A percentile compares a stretch with the other conserved stretches of the same genome.
phyloP scores from a whole-genome alignment of 306 rosid genomes.

The Trifolium fragiferum region DNA sequence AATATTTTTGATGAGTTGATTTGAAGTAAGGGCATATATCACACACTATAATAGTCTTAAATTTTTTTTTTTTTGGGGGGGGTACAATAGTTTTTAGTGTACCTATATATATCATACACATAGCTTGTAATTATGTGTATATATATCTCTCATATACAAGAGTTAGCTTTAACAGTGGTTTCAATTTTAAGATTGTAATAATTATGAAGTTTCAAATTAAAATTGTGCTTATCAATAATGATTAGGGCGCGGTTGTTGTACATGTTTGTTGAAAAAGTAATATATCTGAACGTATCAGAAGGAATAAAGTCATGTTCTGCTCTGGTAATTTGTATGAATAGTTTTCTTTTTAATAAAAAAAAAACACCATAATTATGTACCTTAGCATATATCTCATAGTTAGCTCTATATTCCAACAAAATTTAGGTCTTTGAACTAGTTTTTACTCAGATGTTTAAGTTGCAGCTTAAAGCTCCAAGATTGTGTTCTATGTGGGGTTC shows the following conservation, averaged over 20 bases:
- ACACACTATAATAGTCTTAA: neutral
- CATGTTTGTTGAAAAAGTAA: neutral
- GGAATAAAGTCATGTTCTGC: too few species aligned
- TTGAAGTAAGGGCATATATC: slow-evolving; percentile 17
- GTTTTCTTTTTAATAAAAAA: too few species aligned
- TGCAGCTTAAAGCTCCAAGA: too few species aligned
- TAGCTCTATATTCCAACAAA: too few species aligned
- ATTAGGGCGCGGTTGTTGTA: neutral
- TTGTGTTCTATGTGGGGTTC: too few species aligned
- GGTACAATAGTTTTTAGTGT: neutral
- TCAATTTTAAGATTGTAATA: neutral
- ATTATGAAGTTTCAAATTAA: neutral
- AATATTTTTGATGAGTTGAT: slow-evolving; percentile 67
- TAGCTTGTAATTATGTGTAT: neutral
- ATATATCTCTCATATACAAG: neutral
- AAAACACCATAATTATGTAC: too few species aligned
- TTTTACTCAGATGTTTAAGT: too few species aligned
- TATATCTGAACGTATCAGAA: too few species aligned
- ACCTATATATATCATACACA: neutral
- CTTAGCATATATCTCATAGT: too few species aligned
- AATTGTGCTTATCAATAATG: neutral
- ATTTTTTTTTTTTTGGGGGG: too few species aligned
- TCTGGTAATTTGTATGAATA: too few species aligned
- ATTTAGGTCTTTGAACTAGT: too few species aligned
- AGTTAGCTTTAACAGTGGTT: neutral